Conservation (phyloP, 73 alveolate species). For the Tetrahymena elliotti region DNA sequence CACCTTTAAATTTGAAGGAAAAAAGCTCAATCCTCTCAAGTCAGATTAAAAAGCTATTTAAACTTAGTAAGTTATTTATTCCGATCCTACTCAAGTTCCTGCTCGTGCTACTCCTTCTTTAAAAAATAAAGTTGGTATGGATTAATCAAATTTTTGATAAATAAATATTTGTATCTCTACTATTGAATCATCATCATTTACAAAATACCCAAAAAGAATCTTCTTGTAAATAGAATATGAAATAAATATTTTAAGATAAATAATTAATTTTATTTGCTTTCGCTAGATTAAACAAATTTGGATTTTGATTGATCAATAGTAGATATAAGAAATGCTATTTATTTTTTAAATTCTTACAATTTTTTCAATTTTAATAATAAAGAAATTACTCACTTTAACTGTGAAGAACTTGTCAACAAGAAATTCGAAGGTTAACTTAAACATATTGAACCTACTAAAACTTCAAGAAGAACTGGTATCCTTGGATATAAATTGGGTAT, state of each 20-base stretch:
- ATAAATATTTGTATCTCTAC: background rate
- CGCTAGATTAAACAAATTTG: background rate
- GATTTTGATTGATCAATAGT: background rate
- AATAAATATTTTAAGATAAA: too few relatives aligned
- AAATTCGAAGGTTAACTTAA: background rate
- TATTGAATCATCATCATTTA: too few relatives aligned
- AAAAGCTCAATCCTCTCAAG: background rate
- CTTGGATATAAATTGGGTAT: conserved; percentile 72
- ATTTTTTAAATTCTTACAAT: background rate
- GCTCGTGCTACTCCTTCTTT: background rate
- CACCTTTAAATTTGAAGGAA: background rate
- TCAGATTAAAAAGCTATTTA: background rate
- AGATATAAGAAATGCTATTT: background rate
- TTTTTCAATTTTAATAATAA: background rate
- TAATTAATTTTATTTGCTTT: background rate
- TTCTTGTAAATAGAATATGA: too few relatives aligned
- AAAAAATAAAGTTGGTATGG: background rate
- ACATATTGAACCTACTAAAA: background rate
- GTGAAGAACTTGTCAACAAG: background rate
- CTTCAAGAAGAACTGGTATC: conserved; percentile 56
- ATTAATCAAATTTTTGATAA: background rate
- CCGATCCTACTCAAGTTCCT: background rate
- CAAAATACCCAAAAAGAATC: too few relatives aligned
- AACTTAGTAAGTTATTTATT: background rate
- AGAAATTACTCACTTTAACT: background rate